Evolutionary conservation across 2,329 filamentous ascomycete genomes (phyloP).

Genomic region (Fusarium albosuccineum): DNA sequence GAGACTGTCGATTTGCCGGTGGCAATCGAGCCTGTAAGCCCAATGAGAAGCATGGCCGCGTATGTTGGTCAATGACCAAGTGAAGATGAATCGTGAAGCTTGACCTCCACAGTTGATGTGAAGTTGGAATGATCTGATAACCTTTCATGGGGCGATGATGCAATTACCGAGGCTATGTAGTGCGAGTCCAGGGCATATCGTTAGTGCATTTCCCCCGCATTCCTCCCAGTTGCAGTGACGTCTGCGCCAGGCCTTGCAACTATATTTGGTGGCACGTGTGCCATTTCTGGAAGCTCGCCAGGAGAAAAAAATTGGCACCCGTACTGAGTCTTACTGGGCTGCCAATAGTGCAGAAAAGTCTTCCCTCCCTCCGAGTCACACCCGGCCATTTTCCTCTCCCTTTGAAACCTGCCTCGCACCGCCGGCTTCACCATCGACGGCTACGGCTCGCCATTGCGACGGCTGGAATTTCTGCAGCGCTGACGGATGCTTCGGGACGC

Average conservation of each 20-base stretch:
- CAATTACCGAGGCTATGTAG: conserved; percentile 37
- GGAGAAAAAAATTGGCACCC: conserved; percentile 21
- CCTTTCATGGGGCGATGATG: conserved; percentile 29
- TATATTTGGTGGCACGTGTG: conserved; percentile 40
- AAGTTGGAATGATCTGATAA: conserved; percentile 33
- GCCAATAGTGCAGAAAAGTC: conserved; percentile 44
- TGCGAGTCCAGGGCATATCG: conserved; percentile 13
- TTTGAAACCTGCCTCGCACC: conserved; percentile 29
- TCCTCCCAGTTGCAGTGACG: conserved; percentile 42
- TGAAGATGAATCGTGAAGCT: neutral
- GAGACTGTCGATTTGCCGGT: conserved; percentile 99
- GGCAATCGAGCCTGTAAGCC: conserved; percentile 95
- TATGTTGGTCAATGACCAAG: neutral
- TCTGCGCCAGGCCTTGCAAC: conserved; percentile 29
- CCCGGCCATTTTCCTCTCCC: conserved; percentile 33
- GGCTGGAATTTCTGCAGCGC: neutral
- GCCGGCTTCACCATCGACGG: conserved; percentile 7
- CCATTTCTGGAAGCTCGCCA: conserved; percentile 36
- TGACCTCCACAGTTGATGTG: neutral
- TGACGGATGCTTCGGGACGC: conserved; percentile 25
- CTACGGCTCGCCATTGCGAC: neutral
- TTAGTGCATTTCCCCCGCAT: conserved; percentile 40
- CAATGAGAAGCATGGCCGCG: conserved; percentile 85
- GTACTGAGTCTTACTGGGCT: neutral
- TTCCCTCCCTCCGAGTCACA: conserved; percentile 26